Base-by-base conservation (phyloP, 805 yeast genomes). In the Yarrowia porcina region DNA sequence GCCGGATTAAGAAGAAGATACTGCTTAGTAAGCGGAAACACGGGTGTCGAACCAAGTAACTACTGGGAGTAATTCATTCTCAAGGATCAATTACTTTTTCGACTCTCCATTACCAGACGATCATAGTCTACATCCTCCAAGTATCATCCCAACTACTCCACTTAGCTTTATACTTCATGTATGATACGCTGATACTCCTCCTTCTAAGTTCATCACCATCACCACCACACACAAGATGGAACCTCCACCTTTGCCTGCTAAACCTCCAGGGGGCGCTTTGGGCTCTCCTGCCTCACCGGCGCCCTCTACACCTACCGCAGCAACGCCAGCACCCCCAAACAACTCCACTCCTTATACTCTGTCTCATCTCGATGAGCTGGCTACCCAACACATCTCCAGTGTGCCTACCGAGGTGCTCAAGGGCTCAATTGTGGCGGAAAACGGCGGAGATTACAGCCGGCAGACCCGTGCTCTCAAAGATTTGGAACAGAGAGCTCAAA, bases 231-330 rank as follows among this genome's bases (percentile, higher is more conserved):
- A 13, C 32, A 50, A 25, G 20, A 56, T 56, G 61, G 61, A 56
- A 15, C 61, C 61, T 2, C 61, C 61, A 4, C 61, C 61, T 9
- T 49, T 56, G 5, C 61, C 61, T 6, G 61, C 61, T 1, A 56
- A 56, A 21, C 61, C 61, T 4, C 39, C 38, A 28, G 36, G 36
- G 10, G 59, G 33, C 6, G 42, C 44, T 52, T 20, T 35, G 30
- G 59, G 44, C 7, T 52, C 59, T 2, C 44, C 44, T 4, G 44
- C 44, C 7, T 25, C 59, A 4, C 44, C 59, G 13, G 44, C 59
- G 1, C 59, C 42, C 5, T 35, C 59, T 2, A 52, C 59, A 5
- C 59, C 59, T 4, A 21, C 21, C 10, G 30, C 21, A 10, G 39
- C 39, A 2, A 21, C 56, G 0, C 56, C 56, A 32, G 21, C 28